Percentiles rank a stretch among this genome's conserved stretches.
These are phyloP conservation scores for Corymbia maculata DNA, from an alignment of 345 rosid genomes.

Conservation along the genomic window DNA sequence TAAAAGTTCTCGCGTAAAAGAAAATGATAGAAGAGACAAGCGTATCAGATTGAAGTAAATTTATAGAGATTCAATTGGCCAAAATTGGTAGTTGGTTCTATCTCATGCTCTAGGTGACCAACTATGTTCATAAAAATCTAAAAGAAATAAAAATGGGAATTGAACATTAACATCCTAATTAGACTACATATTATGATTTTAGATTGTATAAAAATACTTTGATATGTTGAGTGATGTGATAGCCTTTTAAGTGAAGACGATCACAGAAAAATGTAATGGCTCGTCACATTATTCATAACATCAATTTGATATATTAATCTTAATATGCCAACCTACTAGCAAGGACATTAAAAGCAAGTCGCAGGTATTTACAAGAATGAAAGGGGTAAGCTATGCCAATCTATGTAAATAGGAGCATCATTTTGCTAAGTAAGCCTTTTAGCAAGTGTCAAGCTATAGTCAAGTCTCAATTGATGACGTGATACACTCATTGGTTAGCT, in stretches of 20 bases:
- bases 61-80: background rate
- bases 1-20: background rate
- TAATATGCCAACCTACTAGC: background rate
- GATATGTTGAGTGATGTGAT: background rate
- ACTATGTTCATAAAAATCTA: fast-evolving
- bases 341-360: fast-evolving
- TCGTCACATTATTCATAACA: fast-evolving
- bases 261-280: fast-evolving
- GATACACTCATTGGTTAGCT: background rate
- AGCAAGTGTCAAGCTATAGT: background rate
- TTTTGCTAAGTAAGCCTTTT: fast-evolving
- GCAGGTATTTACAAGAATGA: fast-evolving
- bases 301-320: background rate
- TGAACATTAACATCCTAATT: background rate
- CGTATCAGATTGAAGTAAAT: fast-evolving
- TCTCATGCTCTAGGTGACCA: background rate
- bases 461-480: fast-evolving
- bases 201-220: background rate
- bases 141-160: background rate
- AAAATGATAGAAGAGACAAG: background rate
- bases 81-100: fast-evolving
- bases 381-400: background rate
- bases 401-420: background rate
- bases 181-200: background rate
- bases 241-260: fast-evolving